Conservation (phyloP, 176 grass and related monocot species). For the Secale cereale region DNA sequence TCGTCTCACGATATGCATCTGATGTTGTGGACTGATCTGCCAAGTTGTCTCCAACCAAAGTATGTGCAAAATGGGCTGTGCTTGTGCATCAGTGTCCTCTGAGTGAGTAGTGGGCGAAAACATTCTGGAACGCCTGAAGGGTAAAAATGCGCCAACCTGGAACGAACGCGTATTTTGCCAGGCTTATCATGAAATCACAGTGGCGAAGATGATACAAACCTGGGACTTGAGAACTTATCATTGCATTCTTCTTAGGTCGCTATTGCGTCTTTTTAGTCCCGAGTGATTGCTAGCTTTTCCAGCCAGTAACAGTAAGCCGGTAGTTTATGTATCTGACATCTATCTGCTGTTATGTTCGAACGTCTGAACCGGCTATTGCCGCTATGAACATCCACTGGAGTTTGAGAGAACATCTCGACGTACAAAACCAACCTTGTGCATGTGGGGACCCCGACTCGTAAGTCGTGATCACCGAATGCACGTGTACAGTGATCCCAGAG, state of each 20-base stretch:
- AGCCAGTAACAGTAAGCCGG: neutral
- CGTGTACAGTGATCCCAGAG: too few relatives aligned
- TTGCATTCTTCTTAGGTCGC: neutral
- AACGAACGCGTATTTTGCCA: too few relatives aligned
- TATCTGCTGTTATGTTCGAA: neutral
- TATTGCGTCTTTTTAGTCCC: neutral
- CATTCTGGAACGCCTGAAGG: too few relatives aligned
- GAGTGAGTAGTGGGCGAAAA: too few relatives aligned
- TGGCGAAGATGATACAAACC: neutral
- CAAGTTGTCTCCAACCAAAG: too few relatives aligned
- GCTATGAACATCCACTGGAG: neutral
- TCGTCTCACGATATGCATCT: neutral
- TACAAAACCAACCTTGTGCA: neutral
- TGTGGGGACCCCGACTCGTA: too few relatives aligned
- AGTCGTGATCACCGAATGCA: too few relatives aligned
- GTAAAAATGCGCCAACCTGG: too few relatives aligned
- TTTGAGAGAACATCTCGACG: neutral
- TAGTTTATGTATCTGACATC: neutral
- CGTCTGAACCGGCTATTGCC: neutral
- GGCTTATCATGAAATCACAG: neutral
- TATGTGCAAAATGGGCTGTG: too few relatives aligned
- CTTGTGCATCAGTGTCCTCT: too few relatives aligned
- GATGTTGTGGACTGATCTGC: neutral
- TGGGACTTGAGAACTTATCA: neutral
- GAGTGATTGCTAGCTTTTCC: neutral